Conservation (phyloP, 352 stramenopile genomes). For the Phytophthora boehmeriae region DNA sequence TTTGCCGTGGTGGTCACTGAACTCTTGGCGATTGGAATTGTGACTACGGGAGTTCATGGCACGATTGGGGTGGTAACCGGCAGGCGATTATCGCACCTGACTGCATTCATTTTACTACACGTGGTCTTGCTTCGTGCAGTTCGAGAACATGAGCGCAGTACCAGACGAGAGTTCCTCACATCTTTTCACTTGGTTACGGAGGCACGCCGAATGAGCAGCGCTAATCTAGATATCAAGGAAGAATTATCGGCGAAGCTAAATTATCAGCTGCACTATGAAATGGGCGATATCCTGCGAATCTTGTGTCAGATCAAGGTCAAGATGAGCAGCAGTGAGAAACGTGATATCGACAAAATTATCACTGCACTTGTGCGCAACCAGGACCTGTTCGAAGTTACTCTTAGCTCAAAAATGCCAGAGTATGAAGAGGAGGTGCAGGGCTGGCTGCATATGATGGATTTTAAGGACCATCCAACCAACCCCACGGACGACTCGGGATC, state of each 20-base stretch:
- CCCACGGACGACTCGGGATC: constrained; percentile 7
- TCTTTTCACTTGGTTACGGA: constrained; percentile 62
- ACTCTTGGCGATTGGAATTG: constrained; percentile 39
- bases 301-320: constrained; percentile 75
- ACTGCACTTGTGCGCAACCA: constrained; percentile 69
- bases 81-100: constrained; percentile 32
- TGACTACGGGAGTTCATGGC: constrained; percentile 33
- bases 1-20: constrained; percentile 45
- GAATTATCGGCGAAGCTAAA: constrained; percentile 65
- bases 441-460: constrained; percentile 79
- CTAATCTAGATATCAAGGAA: constrained; percentile 74
- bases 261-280: constrained; percentile 76
- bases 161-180: constrained; percentile 55
- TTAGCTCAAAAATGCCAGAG: constrained; percentile 58
- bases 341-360: constrained; percentile 75
- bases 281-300: constrained; percentile 75
- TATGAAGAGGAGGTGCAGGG: constrained; percentile 74
- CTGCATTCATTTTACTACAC: constrained; percentile 42
- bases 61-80: constrained; percentile 19
- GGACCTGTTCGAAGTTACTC: constrained; percentile 64
- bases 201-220: constrained; percentile 61
- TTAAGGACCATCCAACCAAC: constrained; percentile 33
- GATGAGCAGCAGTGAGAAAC: constrained; percentile 49
- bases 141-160: constrained; percentile 52
- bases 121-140: constrained; percentile 42